Evolutionary conservation across 257 asterid species (phyloP).

Genomic region (Verbascum thapsus): DNA sequence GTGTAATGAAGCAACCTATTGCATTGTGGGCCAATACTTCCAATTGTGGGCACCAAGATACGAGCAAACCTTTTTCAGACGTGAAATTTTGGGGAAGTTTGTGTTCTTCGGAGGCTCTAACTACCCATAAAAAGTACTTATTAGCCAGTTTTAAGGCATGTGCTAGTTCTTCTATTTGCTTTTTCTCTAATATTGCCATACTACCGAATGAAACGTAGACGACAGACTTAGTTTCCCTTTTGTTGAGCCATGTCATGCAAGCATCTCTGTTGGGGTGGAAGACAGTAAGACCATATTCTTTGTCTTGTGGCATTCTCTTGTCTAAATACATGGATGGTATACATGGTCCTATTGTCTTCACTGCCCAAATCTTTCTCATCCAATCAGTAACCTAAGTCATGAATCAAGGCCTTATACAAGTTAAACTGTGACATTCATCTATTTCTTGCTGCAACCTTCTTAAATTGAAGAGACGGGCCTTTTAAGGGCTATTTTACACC

Average conservation of each 20-base stretch:
- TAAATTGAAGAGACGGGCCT: too few species aligned
- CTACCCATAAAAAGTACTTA: slow-evolving; percentile 45
- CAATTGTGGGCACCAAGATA: slow-evolving; percentile 34
- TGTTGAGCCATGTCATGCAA: slow-evolving; percentile 39
- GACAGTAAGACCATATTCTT: slow-evolving; percentile 35
- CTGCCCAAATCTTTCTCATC: slow-evolving; percentile 27
- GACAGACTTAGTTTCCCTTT: slow-evolving; percentile 16
- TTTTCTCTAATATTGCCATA: slow-evolving; percentile 2
- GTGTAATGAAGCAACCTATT: slow-evolving; percentile 48
- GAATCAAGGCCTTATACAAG: too few species aligned
- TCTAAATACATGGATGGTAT: slow-evolving; percentile 39
- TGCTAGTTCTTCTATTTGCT: slow-evolving; percentile 37
- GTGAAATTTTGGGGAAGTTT: slow-evolving; percentile 28
- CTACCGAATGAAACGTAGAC: slow-evolving; percentile 47
- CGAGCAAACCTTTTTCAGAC: slow-evolving; percentile 3
- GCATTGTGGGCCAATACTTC: slow-evolving; percentile 38
- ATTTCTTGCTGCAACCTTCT: too few species aligned
- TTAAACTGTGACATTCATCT: too few species aligned
- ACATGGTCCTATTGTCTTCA: slow-evolving; percentile 38
- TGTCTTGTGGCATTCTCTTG: slow-evolving; percentile 29
- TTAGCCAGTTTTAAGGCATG: slow-evolving; percentile 34
- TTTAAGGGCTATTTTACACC: too few species aligned
- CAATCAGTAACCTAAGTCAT: slow-evolving; percentile 39
- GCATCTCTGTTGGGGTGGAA: slow-evolving; percentile 34
- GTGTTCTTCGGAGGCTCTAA: slow-evolving; percentile 38